These are phyloP conservation scores for Fusarium napiforme DNA, from an alignment of 2,329 filamentous ascomycete genomes.

Conservation along the genomic window DNA sequence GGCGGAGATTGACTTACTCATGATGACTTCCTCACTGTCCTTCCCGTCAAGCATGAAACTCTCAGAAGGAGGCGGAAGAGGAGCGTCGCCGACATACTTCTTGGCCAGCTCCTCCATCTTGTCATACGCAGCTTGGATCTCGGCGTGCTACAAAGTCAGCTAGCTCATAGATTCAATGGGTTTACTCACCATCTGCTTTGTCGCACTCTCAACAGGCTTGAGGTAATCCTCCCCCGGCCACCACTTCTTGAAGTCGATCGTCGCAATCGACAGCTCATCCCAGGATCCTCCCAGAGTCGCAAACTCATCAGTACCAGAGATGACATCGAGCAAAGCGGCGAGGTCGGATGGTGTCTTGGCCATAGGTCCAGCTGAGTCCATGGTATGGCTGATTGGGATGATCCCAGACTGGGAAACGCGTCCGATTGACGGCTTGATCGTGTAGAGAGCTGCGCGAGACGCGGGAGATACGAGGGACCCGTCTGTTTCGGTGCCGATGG, in stretches of 20 bases:
- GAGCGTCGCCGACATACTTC: not conserved
- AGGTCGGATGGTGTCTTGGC: not conserved
- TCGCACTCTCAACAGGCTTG: not conserved
- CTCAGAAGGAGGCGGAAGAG: not conserved
- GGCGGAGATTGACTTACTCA: not conserved
- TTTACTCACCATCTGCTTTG: not conserved
- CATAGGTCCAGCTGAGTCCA: not conserved
- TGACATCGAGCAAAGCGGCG: not conserved
- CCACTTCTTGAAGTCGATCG: not conserved
- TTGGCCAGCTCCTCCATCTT: not conserved
- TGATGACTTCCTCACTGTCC: not conserved
- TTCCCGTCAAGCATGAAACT: not conserved
- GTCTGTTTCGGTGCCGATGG: constrained; percentile 49
- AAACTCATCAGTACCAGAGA: not conserved
- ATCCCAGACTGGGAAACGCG: not conserved
- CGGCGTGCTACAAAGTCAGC: not conserved
- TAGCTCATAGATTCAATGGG: too few relatives aligned
- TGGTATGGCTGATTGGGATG: not conserved
- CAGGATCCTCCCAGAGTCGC: not conserved
- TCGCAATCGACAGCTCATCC: not conserved
- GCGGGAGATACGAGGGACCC: constrained; percentile 45
- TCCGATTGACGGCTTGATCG: constrained; percentile 42
- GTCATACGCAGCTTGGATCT: not conserved
- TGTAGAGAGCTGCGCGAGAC: constrained; percentile 40
- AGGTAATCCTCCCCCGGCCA: not conserved